Evolutionary conservation across 2,329 filamentous ascomycete genomes (phyloP), one percentile per base, ranked within the genome.

Genomic region (Claviceps cyperi): DNA sequence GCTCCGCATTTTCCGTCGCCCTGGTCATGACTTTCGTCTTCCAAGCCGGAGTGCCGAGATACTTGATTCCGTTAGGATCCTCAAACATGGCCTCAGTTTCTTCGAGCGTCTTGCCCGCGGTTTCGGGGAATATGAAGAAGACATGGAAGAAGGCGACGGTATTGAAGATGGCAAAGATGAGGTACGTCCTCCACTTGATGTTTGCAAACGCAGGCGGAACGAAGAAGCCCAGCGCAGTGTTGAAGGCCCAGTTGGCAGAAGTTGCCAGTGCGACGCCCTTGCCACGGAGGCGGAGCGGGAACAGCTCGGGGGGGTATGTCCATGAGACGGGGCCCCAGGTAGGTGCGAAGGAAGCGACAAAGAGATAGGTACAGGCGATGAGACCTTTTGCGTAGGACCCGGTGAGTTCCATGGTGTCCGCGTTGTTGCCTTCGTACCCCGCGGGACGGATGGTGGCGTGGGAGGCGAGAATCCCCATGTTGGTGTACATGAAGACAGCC

Each of bases 361-460:
- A 79, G 37, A 78, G 75, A 54, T 84, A 86, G 0, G 80, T 83
- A 55, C 74, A 80, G 1, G 49, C 73, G 46, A 83, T 82, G 66
- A 83, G 76, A 36, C 75, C 75, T 58, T 82, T 73, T 19, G 80
- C 76, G 13, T 76, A 69, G 0, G 68, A 52, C 9, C 65, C 65
- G 0, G 56, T 53, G 0, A 67, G 56, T 2, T 50, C 78, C 54
- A 84, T 73, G 0, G 74, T 84, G 5, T 63, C 59, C 43, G 64
- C 62, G 0, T 58, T 55, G 14, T 76, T 76, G 22, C 67, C 70
- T 14, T 68, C 64, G 8, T 78, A 69, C 5, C 66, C 66, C 2
- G 66, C 64, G 0, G 72, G 69, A 0, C 70, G 63, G 13, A 64
- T 56, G 4, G 58, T 55, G 19, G 74, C 75, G 50, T 74, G 66